These are phyloP conservation scores for Noccaea bulbosa DNA, from an alignment of 345 rosid genomes.

Conservation along the genomic window DNA sequence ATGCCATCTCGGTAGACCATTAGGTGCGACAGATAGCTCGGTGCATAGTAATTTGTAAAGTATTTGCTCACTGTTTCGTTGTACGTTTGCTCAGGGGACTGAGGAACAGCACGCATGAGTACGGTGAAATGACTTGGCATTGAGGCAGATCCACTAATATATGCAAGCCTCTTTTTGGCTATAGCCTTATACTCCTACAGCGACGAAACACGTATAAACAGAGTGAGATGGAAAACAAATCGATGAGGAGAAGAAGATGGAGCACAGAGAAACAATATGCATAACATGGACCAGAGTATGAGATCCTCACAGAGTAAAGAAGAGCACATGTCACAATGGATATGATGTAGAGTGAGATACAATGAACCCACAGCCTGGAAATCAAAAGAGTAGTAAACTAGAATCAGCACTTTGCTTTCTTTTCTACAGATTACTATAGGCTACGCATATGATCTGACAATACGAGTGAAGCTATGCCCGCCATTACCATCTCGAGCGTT, in stretches of 20 bases:
- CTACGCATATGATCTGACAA: constrained; percentile 8
- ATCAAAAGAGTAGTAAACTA: constrained; percentile 1
- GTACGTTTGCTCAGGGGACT: constrained; percentile 64
- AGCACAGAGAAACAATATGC: constrained; percentile 11
- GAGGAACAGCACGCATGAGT: constrained; percentile 87
- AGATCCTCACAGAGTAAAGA: constrained; percentile 79
- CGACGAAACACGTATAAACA: constrained; percentile 22
- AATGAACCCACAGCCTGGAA: constrained; percentile 91
- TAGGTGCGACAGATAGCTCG: constrained; percentile 83
- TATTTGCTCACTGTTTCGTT: constrained; percentile 66
- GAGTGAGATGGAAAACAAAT: constrained; percentile 22
- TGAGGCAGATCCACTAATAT: constrained; percentile 55
- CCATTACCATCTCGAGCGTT: constrained; percentile 79
- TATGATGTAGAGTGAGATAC: constrained; percentile 79
- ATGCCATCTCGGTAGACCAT: constrained; percentile 70
- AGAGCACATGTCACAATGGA: constrained; percentile 71
- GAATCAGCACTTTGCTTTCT: constrained; percentile 6
- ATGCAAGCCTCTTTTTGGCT: constrained; percentile 70
- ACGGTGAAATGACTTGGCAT: constrained; percentile 83
- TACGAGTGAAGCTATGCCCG: neutral
- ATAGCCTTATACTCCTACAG: constrained; percentile 79
- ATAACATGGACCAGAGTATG: constrained; percentile 30
- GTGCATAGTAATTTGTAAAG: constrained; percentile 70
- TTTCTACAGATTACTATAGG: constrained; percentile 3
- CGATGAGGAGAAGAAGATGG: constrained; percentile 19